phyloP scores from a whole-genome alignment of 2,329 filamentous ascomycete genomes.

The Pyrenophora teres region DNA sequence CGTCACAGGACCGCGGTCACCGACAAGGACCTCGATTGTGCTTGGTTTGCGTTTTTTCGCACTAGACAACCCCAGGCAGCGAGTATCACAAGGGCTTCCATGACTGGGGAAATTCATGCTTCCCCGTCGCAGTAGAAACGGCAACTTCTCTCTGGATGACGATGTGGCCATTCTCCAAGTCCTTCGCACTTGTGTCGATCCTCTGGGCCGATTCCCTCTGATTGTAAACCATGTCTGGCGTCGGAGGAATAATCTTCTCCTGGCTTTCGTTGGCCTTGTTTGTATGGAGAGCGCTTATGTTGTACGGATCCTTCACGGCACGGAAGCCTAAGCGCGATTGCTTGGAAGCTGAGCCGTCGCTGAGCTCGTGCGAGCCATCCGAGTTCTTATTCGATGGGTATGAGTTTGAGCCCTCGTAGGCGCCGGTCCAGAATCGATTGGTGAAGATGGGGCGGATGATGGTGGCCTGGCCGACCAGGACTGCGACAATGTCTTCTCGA shows the following conservation, averaged over 20 bases:
- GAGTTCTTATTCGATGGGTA: conserved; percentile 11
- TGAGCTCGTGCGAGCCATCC: conserved; percentile 14
- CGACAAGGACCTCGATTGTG: too few species aligned
- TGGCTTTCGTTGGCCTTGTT: conserved; percentile 20
- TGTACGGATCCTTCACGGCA: conserved; percentile 20
- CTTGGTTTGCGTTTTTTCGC: too few species aligned
- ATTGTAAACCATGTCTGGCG: neutral
- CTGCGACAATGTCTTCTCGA: conserved; percentile 48
- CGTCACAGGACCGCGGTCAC: too few species aligned
- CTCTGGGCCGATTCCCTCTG: neutral
- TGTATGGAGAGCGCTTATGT: conserved; percentile 12
- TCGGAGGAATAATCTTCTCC: conserved; percentile 14
- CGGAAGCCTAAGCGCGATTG: conserved; percentile 8
- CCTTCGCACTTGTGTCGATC: neutral
- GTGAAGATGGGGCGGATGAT: conserved; percentile 40
- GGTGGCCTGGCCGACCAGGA: conserved; percentile 47
- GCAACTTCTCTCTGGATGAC: conserved; percentile 1
- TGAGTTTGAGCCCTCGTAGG: neutral
- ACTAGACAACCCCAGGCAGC: too few species aligned
- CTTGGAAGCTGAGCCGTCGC: neutral
- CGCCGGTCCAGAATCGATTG: conserved; percentile 15
- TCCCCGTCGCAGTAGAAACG: neutral
- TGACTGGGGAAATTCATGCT: neutral
- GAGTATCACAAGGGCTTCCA: neutral
- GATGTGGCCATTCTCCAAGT: neutral